These are phyloP conservation scores for Lunasporangiospora selenospora DNA, from an alignment of 192 early-diverging fungal species.

Conservation along the genomic window DNA sequence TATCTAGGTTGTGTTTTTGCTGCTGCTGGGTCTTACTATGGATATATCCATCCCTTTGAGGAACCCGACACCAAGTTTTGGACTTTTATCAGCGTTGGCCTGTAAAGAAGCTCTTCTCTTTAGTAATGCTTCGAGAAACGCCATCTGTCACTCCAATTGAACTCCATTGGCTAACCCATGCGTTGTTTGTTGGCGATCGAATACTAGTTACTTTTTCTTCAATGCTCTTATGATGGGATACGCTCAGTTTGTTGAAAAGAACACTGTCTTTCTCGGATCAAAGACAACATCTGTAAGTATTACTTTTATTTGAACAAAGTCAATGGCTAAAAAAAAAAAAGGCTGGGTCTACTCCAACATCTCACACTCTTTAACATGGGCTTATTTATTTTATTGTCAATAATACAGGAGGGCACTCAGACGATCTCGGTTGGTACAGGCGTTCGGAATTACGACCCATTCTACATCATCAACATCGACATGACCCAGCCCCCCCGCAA, in stretches of 20 bases:
- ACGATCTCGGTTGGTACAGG: slow-evolving; percentile 60
- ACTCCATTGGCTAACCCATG: background rate
- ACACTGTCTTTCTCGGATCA: slow-evolving; percentile 70
- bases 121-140: background rate
- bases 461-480: slow-evolving; percentile 61
- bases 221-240: slow-evolving; percentile 61
- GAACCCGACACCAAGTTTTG: slow-evolving; percentile 60
- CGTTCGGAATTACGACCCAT: slow-evolving; percentile 55
- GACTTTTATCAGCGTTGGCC: slow-evolving; percentile 62
- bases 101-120: slow-evolving; percentile 56
- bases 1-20: slow-evolving; percentile 79
- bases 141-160: background rate
- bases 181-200: background rate
- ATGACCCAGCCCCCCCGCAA: slow-evolving; percentile 17
- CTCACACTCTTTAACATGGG: no score
- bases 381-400: no score
- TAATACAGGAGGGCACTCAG: slow-evolving; percentile 55
- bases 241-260: slow-evolving; percentile 66
- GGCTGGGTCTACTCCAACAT: no score
- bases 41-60: slow-evolving; percentile 70
- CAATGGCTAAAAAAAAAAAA: background rate
- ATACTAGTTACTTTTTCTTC: slow-evolving; percentile 49
- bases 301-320: slow-evolving; percentile 5
- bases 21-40: slow-evolving; percentile 71
- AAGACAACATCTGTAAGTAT: slow-evolving; percentile 49